Evolutionary conservation across 345 rosid genomes (phyloP), one percentile per base, ranked within the genome.

Genomic region (Capsella bursapastoris): DNA sequence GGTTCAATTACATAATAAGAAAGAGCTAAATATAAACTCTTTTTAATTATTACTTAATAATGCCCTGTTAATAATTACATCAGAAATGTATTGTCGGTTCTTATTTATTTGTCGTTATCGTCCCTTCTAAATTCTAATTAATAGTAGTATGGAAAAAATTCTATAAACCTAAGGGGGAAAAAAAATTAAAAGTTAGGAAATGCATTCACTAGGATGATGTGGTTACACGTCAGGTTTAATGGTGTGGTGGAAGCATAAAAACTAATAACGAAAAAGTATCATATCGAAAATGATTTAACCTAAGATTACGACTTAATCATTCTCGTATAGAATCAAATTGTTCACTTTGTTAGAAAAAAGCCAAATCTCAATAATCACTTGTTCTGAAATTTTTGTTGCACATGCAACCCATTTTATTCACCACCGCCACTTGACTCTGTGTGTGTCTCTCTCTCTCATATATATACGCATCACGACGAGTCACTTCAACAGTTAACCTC

Each of bases 221-320:
- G 52, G 29, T 57, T 57, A 76, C 66, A 70, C 75, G 80, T 63
- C 80, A 76, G 13, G 34, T 12, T 35, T 2, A 29, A 45, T 63
- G 80, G 65, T 66, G 75, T 63, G 80, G 65, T 66, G 75, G 18
- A 55, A 34, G 15, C 55, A 22, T n/a, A 53, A 50, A 2, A 50
- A 2, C 35, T 52, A 53, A 47, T 22, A 50, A 22, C 56, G 52
- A 76, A 75, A 75, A 34, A 34, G 41, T 76, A 55, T 56, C 71
- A 76, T 45, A 69, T 76, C 75, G 2, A 76, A 27, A 70, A 64
- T 70, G 60, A 76, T 70, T 37, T 64, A 64, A 77, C 71, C 10
- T 70, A 64, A 77, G 67, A 70, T 77, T 70, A 70, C 11, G 60
- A 70, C 66, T 76, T 70, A 64, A 77, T 64, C 61, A 64, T 77